phyloP scores from a whole-genome alignment of 164 flowering plant genomes.

The Liriodendron chinense region DNA sequence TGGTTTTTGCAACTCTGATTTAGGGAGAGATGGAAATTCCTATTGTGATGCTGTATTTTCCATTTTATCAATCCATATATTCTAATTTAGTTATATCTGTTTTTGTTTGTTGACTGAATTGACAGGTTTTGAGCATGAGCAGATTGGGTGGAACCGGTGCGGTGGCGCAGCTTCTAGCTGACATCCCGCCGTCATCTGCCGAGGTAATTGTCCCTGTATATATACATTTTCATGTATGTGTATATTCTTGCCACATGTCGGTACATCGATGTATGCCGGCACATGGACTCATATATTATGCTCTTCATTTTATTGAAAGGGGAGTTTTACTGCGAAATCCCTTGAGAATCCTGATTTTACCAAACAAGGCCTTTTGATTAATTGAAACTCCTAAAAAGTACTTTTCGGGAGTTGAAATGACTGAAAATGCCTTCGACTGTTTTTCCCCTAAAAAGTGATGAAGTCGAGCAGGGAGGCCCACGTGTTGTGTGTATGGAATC shows the following conservation, averaged over 20 bases:
- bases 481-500: neutral
- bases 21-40: neutral
- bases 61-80: neutral
- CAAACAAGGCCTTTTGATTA: neutral
- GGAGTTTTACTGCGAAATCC: neutral
- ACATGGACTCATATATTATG: neutral
- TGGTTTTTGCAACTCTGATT: neutral
- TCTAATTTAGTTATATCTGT: neutral
- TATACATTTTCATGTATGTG: neutral
- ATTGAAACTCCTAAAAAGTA: neutral
- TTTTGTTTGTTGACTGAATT: neutral
- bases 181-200: constrained; percentile 72
- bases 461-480: neutral
- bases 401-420: neutral
- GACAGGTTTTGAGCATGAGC: constrained; percentile 97
- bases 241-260: neutral
- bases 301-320: neutral
- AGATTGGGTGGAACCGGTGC: constrained; percentile 94
- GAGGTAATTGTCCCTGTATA: constrained; percentile 47
- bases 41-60: neutral
- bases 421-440: neutral
- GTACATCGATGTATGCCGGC: neutral
- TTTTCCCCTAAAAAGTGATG: neutral
- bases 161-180: constrained; percentile 88
- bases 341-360: neutral